phyloP scores from a whole-genome alignment of 768 basidiomycete species.

The Boletus rubescentipes region DNA sequence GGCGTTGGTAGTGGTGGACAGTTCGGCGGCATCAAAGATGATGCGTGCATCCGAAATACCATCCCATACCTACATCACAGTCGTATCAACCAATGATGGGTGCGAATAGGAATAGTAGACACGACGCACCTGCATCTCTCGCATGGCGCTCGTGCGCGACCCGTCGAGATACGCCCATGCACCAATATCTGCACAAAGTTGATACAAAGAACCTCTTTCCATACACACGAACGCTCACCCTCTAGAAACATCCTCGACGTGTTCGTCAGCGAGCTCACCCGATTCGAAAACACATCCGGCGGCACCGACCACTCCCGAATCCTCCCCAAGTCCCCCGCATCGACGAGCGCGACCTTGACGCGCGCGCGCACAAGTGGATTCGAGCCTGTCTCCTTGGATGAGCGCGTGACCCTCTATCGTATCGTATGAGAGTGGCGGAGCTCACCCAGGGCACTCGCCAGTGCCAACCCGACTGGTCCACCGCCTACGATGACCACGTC shows the following conservation, averaged over 20 bases:
- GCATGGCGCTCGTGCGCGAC: slow-evolving; percentile 65
- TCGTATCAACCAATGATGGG: background rate
- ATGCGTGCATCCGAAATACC: slow-evolving; percentile 82
- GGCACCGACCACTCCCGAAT: slow-evolving; percentile 65
- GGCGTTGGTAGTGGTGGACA: slow-evolving; percentile 24
- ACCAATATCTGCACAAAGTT: slow-evolving; percentile 58
- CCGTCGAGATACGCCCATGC: slow-evolving; percentile 80
- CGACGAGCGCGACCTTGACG: slow-evolving; percentile 70
- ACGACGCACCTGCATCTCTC: slow-evolving; percentile 76
- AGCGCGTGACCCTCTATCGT: no score
- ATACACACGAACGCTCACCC: slow-evolving; percentile 40
- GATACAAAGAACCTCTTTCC: background rate
- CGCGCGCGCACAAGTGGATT: slow-evolving; percentile 49
- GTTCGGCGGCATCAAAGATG: slow-evolving; percentile 59
- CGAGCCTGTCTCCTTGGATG: slow-evolving; percentile 45
- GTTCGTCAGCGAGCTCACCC: slow-evolving; percentile 85
- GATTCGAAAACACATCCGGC: slow-evolving; percentile 65
- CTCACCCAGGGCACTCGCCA: slow-evolving; percentile 85
- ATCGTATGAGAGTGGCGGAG: no score
- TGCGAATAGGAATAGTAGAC: background rate
- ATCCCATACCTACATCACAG: slow-evolving; percentile 76
- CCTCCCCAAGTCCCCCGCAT: slow-evolving; percentile 74
- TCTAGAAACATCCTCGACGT: slow-evolving; percentile 64
- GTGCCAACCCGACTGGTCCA: slow-evolving; percentile 86
- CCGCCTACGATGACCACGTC: slow-evolving; percentile 96